Percentiles rank a stretch among this genome's conserved stretches.
These are phyloP conservation scores for Silybum marianum DNA, from an alignment of 129 eudicot genomes.

Conservation along the genomic window DNA sequence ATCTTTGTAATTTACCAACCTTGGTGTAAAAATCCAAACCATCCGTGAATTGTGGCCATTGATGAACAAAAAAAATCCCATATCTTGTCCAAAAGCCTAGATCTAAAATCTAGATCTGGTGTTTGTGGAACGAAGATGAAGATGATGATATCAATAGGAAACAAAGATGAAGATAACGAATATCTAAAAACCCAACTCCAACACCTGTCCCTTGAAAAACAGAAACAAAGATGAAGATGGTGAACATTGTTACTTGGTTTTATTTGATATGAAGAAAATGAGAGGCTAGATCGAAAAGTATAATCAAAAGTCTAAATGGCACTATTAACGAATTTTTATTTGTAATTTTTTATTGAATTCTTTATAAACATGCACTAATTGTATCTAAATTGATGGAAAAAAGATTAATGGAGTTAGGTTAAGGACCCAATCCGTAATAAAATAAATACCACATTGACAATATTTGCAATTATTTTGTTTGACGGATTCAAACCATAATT, in stretches of 20 bases:
- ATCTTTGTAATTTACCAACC: background rate
- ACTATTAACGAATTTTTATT: too few relatives aligned
- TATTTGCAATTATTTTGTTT: too few relatives aligned
- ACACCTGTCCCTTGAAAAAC: background rate
- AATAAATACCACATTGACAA: too few relatives aligned
- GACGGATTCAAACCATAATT: too few relatives aligned
- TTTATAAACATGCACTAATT: too few relatives aligned
- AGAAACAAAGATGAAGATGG: background rate
- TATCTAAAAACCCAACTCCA: background rate
- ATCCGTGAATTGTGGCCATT: too few relatives aligned
- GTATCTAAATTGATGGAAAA: too few relatives aligned
- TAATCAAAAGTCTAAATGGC: background rate
- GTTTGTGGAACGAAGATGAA: background rate
- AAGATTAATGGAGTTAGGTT: too few relatives aligned
- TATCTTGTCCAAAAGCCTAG: background rate
- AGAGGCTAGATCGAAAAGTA: background rate
- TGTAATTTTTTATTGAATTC: too few relatives aligned
- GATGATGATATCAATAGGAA: background rate
- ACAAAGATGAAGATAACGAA: background rate
- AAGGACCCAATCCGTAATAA: too few relatives aligned
- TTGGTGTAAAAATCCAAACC: background rate
- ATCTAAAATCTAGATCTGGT: background rate
- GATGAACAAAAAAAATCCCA: background rate
- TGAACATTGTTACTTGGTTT: background rate
- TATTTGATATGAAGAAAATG: background rate